A percentile compares a stretch with the other conserved stretches of the same genome.
These are phyloP conservation scores for Veloboletus limbatus DNA, from an alignment of 1,284 basidiomycete species.

Conservation along the genomic window DNA sequence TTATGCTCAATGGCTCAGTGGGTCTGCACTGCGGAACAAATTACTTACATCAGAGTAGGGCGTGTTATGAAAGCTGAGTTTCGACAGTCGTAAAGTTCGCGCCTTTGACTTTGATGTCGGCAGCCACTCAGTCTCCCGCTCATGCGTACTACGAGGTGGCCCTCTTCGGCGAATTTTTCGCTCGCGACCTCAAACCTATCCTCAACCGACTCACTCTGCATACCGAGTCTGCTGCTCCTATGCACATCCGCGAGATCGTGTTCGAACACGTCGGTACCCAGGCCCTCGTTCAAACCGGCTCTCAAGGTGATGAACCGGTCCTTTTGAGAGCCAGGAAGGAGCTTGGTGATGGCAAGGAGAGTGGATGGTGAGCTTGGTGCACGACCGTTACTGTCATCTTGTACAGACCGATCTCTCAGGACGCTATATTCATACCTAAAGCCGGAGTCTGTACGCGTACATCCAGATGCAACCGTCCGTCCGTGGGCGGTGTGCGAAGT, in stretches of 20 bases:
- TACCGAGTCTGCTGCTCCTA: constrained; percentile 65
- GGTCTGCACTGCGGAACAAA: too few relatives aligned
- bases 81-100: too few relatives aligned
- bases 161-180: constrained; percentile 71
- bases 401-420: constrained; percentile 41
- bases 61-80: too few relatives aligned
- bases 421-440: constrained; percentile 73
- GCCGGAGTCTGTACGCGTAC: constrained; percentile 71
- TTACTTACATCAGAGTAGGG: too few relatives aligned
- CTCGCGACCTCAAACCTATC: constrained; percentile 59
- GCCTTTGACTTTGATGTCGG: too few relatives aligned
- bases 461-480: constrained; percentile 78
- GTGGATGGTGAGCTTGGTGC: constrained; percentile 50
- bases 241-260: constrained; percentile 69
- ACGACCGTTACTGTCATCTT: not conserved
- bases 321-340: constrained; percentile 72
- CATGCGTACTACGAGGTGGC: constrained; percentile 77
- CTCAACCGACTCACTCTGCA: constrained; percentile 75
- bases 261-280: constrained; percentile 72
- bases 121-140: constrained; percentile 25
- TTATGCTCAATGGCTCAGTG: too few relatives aligned
- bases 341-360: constrained; percentile 45
- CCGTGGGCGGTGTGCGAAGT: constrained; percentile 78
- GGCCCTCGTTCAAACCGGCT: constrained; percentile 47
- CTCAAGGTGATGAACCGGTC: constrained; percentile 56